phyloP scores from a whole-genome alignment of 2,329 filamentous ascomycete genomes.

The Clonostachys rhizophaga region DNA sequence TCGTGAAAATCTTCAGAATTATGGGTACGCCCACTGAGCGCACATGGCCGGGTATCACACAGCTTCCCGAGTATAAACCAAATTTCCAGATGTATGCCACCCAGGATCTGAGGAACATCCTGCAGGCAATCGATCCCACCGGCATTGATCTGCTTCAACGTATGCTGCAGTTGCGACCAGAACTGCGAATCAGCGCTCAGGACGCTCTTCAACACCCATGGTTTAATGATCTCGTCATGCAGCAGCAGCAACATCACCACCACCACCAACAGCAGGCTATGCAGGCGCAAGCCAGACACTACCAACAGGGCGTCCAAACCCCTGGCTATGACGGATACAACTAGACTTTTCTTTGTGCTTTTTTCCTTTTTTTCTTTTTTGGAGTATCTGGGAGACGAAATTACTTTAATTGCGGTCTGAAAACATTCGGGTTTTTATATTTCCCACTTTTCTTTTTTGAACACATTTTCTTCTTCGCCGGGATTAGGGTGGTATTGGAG shows the following conservation, averaged over 20 bases:
- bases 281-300: constrained; percentile 40
- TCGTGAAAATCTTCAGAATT: constrained; percentile 93
- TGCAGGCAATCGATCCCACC: constrained; percentile 83
- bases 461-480: constrained; percentile 8
- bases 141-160: constrained; percentile 83
- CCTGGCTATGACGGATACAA: constrained; percentile 28
- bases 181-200: constrained; percentile 82
- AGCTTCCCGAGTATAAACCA: constrained; percentile 96
- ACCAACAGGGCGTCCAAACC: constrained; percentile 30
- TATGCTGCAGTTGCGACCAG: constrained; percentile 90
- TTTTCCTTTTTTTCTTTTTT: too few species aligned
- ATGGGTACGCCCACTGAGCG: constrained; percentile 98
- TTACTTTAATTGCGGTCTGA: too few species aligned
- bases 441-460: too few species aligned
- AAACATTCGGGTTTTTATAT: too few species aligned
- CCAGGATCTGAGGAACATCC: constrained; percentile 79
- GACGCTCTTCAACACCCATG: constrained; percentile 88
- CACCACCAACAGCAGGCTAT: constrained; percentile 18
- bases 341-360: not conserved
- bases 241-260: constrained; percentile 42
- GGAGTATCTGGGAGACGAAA: too few species aligned
- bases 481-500: not conserved
- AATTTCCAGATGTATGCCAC: constrained; percentile 94
- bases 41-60: constrained; percentile 90
- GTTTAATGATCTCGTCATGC: constrained; percentile 73